phyloP scores from a whole-genome alignment of 768 basidiomycete species.

The Saitozyma podzolica region DNA sequence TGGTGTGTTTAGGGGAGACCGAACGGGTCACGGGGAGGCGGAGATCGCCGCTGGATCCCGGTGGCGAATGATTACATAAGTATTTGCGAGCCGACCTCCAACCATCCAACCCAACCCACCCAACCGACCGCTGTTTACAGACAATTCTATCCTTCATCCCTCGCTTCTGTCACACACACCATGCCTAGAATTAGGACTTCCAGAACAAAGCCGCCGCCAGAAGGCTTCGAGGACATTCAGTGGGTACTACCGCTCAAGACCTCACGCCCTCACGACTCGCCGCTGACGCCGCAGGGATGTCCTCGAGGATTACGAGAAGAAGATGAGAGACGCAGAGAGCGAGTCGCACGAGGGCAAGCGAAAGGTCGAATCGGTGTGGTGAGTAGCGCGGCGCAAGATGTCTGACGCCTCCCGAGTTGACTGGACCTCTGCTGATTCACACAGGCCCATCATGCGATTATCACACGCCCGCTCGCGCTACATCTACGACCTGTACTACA shows the following conservation, averaged over 20 bases:
- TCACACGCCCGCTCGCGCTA: constrained; percentile 94
- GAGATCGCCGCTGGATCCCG: no score
- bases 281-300: constrained; percentile 60
- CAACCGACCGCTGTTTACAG: no score
- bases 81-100: no score
- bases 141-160: no score
- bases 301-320: constrained; percentile 96
- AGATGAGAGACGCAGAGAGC: constrained; percentile 98
- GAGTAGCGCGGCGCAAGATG: constrained; percentile 10
- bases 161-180: constrained; percentile 16
- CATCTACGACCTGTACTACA: constrained; percentile 98
- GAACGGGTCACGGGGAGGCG: no score
- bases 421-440: neutral
- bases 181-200: constrained; percentile 95
- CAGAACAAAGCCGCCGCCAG: constrained; percentile 89
- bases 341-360: constrained; percentile 94
- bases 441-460: constrained; percentile 95
- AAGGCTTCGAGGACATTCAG: constrained; percentile 91
- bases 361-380: constrained; percentile 53
- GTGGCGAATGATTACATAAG: no score
- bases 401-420: neutral
- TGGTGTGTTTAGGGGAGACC: no score
- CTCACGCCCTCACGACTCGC: neutral
- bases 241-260: constrained; percentile 14
- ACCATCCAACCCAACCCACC: no score